A percentile compares a stretch with the other conserved stretches of the same genome.
phyloP scores from a whole-genome alignment of 768 basidiomycete genomes.

The Harrya chromipes region DNA sequence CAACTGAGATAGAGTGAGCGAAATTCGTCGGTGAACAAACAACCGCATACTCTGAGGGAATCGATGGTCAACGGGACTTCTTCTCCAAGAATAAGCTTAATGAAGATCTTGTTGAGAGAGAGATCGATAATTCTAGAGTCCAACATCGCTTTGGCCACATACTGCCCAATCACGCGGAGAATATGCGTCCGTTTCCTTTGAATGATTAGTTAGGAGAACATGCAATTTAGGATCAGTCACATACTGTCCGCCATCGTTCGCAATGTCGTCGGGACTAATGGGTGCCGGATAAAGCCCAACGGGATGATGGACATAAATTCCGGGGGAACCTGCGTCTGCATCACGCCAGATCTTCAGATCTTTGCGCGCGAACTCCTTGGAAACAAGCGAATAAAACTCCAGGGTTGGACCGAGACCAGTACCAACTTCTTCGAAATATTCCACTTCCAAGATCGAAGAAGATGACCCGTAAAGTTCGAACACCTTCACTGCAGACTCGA shows the following conservation, averaged over 20 bases:
- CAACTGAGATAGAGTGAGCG: conserved; percentile 43
- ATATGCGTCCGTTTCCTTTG: conserved; percentile 79
- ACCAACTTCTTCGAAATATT: conserved; percentile 98
- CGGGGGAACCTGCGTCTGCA: conserved; percentile 58
- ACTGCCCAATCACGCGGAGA: conserved; percentile 89
- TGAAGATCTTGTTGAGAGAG: conserved; percentile 92
- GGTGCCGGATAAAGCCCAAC: conserved; percentile 88
- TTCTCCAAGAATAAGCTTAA: conserved; percentile 85
- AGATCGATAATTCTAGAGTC: conserved; percentile 98
- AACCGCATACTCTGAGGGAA: conserved; percentile 66
- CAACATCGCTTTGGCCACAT: conserved; percentile 94
- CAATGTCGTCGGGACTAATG: conserved; percentile 62
- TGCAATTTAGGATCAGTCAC: conserved; percentile 24
- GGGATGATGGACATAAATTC: conserved; percentile 80
- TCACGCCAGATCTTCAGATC: conserved; percentile 92
- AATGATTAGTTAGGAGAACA: conserved; percentile 1
- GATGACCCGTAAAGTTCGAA: conserved; percentile 96
- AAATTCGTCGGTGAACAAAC: neutral
- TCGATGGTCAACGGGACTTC: conserved; percentile 80
- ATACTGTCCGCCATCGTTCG: conserved; percentile 72
- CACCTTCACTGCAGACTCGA: conserved; percentile 95
- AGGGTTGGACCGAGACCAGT: conserved; percentile 96
- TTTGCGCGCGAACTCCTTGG: conserved; percentile 88
- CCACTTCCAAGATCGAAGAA: conserved; percentile 91
- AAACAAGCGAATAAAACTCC: conserved; percentile 98